Base-by-base conservation (phyloP, 495 filamentous ascomycete species). In the Xylaria castorea region DNA sequence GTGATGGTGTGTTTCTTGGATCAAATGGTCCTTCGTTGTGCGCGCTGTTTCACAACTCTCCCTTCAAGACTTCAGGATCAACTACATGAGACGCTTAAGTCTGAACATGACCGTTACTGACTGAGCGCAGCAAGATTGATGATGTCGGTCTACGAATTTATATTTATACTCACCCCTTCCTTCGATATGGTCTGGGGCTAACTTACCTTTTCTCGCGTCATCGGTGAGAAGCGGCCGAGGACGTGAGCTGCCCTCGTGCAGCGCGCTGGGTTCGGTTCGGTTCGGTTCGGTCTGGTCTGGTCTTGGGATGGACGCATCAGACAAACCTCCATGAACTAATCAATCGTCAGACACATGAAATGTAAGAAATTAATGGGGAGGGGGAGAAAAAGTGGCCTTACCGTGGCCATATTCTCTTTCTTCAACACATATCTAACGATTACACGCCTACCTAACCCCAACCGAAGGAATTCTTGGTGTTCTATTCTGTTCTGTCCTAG, bases 211-310 rank as follows among this genome's bases (percentile, higher is more conserved):
- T 18, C 34, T 22, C 11, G 18, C 34, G 34, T 22, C 58, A 61
- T 22, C 18, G 58, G 57, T 16, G 27, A n/a, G 16, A 14, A 38
- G 16, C 32, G 32, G n/a, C 20, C 20, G 58, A 32, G 38, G 34
- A 61, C 58, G 32, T 40, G 34, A 38, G 58, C 32, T 61, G 58
- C 32, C 20, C 34, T 40, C 32, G 18, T 61, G 58, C 58, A 61
- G 18, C 58, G 9, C 2, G 58, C 58, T 36, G 16, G 57, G 57
- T 36, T 60, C 30, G 57, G 57, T 20, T 60, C 57, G 57, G 32
- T 18, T 5, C 5, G 32, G 32, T 61, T 5, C 5, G 48, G 48
- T 51, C 48, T 51, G 11, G 14, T 25, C 8, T 27, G 16, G 14
- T 36, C 22, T 64, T 30, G 11, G 36, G n/a, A 18, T 25, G 38